Evolutionary conservation across 805 yeast genomes (phyloP), one percentile per base, ranked within the genome.

Genomic region (Hanseniaspora valbyensis): DNA sequence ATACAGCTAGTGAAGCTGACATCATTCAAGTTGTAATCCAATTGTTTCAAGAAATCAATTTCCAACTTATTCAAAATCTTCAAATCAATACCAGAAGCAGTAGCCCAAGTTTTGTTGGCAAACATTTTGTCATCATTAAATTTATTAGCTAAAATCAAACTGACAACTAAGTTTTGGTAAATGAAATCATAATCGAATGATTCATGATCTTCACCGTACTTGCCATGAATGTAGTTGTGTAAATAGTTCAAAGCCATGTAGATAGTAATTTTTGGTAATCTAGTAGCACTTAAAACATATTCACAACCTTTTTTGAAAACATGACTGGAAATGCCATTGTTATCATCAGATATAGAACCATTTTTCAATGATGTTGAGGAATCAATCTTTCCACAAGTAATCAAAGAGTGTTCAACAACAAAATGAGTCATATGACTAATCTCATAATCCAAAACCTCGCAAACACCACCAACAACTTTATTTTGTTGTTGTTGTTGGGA

Each of bases 91-190:
- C 94, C 94, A 4, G 96, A 84, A n/a, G 96, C 97, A 54, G 87
- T 88, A 38, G 87, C 77, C 98, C 98, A 90, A 7, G 96, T 86
- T 60, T 80, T 81, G 68, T 90, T 90, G 54, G 95, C 87, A 63
- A 90, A 90, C 26, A 96, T 90, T 68, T 90, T 88, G 69, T 90
- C 98, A 67, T 90, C 97, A 63, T 89, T 87, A 65, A 87, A 86
- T 68, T 90, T 90, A 70, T 90, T 90, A 42, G 96, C 95, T 54
- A 90, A 70, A 33, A 90, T 77, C 40, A 90, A 72, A 2, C 94
- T 74, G 19, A 83, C 72, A 39, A 81, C 78, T 38, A 87, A 62
- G 69, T 74, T 61, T 68, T 72, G 68, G 74, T 84, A 60, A 53
- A 75, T 69, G 22, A 63, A 62, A 24, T 70, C 64, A 49, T 69